phyloP scores from a whole-genome alignment of 2,329 filamentous ascomycete genomes.

The Stenocarpella maydis region DNA sequence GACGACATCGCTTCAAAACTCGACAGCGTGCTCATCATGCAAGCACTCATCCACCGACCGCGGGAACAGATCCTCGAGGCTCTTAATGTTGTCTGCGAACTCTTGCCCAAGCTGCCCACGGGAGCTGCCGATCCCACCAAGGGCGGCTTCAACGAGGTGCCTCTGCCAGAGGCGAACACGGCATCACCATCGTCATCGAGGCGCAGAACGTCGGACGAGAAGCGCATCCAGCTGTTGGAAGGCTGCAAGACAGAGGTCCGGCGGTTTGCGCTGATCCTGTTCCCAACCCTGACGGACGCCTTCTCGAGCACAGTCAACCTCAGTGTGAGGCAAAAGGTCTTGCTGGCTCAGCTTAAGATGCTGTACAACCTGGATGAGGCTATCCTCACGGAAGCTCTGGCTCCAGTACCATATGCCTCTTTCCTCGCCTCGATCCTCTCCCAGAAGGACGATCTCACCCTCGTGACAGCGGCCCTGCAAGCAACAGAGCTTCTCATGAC shows the following conservation, averaged over 20 bases:
- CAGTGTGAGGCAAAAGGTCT: constrained; percentile 91
- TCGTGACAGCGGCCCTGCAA: constrained; percentile 88
- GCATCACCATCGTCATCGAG: constrained; percentile 51
- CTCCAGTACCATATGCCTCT: constrained; percentile 91
- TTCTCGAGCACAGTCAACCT: constrained; percentile 98
- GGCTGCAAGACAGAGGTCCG: constrained; percentile 88
- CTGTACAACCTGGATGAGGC: constrained; percentile 89
- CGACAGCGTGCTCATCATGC: constrained; percentile 98
- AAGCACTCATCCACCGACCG: constrained; percentile 93
- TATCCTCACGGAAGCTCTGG: constrained; percentile 85
- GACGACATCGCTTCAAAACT: constrained; percentile 85
- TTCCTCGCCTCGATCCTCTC: constrained; percentile 95
- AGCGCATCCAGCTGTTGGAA: constrained; percentile 81
- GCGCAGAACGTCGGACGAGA: constrained; percentile 74
- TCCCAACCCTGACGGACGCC: constrained; percentile 94
- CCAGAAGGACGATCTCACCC: constrained; percentile 87
- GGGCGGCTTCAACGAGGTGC: constrained; percentile 55
- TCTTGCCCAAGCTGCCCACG: constrained; percentile 77
- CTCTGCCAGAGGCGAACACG: constrained; percentile 50
- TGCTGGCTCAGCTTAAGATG: constrained; percentile 98
- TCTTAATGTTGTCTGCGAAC: constrained; percentile 94
- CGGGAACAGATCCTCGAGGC: constrained; percentile 97
- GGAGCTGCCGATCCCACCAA: constrained; percentile 55
- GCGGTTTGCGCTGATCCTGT: constrained; percentile 89
- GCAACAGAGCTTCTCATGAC: constrained; percentile 88